Conservation (phyloP, 2,329 filamentous ascomycete species). For the Cytospora schulzeri region DNA sequence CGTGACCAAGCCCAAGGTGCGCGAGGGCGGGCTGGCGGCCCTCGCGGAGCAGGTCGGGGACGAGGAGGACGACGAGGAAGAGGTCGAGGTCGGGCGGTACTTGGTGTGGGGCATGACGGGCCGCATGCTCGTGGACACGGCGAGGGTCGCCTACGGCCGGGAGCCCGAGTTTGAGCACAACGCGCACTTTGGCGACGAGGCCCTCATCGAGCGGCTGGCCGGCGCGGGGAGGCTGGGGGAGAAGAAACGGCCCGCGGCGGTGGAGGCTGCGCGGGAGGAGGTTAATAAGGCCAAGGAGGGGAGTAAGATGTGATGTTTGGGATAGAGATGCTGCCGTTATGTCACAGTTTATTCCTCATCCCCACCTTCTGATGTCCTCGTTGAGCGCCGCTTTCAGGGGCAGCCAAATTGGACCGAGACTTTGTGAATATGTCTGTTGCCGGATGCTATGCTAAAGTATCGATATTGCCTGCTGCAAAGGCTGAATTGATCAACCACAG, state of each 20-base stretch:
- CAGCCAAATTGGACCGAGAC: background rate
- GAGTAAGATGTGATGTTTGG: conserved; percentile 42
- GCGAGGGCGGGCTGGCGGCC: conserved; percentile 46
- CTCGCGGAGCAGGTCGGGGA: conserved; percentile 49
- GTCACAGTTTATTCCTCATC: background rate
- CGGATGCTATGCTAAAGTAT: conserved; percentile 16
- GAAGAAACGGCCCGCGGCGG: conserved; percentile 43
- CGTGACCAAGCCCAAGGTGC: conserved; percentile 59
- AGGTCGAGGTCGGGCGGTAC: conserved; percentile 60
- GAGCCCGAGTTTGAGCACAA: conserved; percentile 82
- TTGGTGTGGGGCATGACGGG: conserved; percentile 96
- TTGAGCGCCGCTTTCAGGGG: background rate
- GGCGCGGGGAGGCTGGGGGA: conserved; percentile 49
- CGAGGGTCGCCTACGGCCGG: conserved; percentile 78
- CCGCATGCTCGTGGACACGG: conserved; percentile 84
- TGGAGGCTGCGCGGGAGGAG: conserved; percentile 39
- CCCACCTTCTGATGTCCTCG: background rate
- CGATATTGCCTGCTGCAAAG: background rate
- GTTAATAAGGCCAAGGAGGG: conserved; percentile 38
- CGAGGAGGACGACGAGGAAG: conserved; percentile 46
- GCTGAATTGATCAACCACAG: background rate
- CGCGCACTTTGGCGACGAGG: conserved; percentile 53
- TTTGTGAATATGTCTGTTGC: background rate
- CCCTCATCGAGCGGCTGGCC: conserved; percentile 50
- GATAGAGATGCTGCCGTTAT: conserved; percentile 30